Evolutionary conservation across 306 rosid species (phyloP), one percentile per base, ranked within the genome.

Genomic region (Malus sylvestris): DNA sequence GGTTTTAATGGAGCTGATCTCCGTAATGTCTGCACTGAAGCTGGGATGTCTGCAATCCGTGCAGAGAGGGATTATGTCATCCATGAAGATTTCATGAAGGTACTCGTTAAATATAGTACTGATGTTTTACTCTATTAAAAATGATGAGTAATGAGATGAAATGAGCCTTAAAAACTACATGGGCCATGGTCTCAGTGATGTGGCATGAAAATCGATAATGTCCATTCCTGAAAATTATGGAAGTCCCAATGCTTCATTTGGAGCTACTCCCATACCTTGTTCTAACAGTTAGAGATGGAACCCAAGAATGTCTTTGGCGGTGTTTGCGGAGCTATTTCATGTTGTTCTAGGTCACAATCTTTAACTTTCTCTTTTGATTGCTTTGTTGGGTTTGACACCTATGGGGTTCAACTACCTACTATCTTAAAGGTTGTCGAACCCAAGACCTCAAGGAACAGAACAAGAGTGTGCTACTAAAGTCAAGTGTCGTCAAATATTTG

Each of bases 61-160:
- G 99, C 96, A 10, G 99, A 95, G 71, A 92, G 99, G 23, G 98
- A 92, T 81, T 95, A 92, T 68, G 99, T 95, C 77, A 90, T 89
- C 76, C 99, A 95, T 42, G 98, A 91, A 83, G 99, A 95, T 82
- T 95, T 95, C 84, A 95, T 95, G 98, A 95, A 95, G 93, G 99
- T 85, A 77, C 55, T 4, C 32, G 19, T 69, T 29, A 5, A 45
- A 44, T 33, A 20, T 4, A 35, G 35, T 60, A n/a, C 4, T 27
- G 15, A 57, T 46, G 32, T 18, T 76, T 19, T 4, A 23, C 20
- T 40, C 30, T 4, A 30, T 3, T 57, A 52, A 40, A 67, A 68
- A 4, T 38, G 52, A 46, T 42, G 72, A 68, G 9, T 58, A n/a
- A 25, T 71, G 40, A 22, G 68, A 60, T 25, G 77, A 27, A 8